Conservation (phyloP, 495 filamentous ascomycete species). For the Hypoxylon fragiforme region DNA sequence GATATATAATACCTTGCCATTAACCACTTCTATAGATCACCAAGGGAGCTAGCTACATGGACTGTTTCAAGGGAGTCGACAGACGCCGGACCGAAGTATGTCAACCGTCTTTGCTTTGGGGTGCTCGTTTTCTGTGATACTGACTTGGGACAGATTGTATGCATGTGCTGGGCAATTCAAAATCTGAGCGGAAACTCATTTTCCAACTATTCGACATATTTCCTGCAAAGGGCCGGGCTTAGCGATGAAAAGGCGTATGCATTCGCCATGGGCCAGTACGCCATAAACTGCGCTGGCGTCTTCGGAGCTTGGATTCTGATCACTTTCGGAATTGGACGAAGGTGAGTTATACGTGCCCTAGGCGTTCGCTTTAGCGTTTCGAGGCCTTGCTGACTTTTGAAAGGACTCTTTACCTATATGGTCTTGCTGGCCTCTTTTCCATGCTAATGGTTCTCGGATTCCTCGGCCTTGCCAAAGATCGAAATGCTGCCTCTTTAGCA, state of each 20-base stretch:
- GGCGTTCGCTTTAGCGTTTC: background rate
- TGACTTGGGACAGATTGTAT: conserved; percentile 57
- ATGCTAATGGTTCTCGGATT: conserved; percentile 78
- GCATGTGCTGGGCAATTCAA: conserved; percentile 83
- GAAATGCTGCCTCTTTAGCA: conserved; percentile 61
- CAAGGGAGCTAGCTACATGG: conserved; percentile 66
- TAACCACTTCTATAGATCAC: conserved; percentile 49
- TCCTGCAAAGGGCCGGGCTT: conserved; percentile 74
- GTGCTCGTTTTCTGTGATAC: background rate
- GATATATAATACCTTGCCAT: background rate
- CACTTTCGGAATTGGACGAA: conserved; percentile 67
- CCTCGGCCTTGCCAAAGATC: conserved; percentile 64
- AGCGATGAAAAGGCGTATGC: conserved; percentile 60
- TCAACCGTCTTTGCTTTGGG: background rate
- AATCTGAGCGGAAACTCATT: conserved; percentile 79
- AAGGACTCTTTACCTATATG: conserved; percentile 67
- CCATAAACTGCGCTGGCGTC: conserved; percentile 72
- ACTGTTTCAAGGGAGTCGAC: conserved; percentile 77
- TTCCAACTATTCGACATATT: conserved; percentile 79
- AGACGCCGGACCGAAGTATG: conserved; percentile 68
- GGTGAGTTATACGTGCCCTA: conserved; percentile 33
- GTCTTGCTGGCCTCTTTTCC: conserved; percentile 63
- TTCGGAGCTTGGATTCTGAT: conserved; percentile 77
- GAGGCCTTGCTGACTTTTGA: background rate
- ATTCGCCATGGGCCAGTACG: conserved; percentile 75